phyloP scores from a whole-genome alignment of 1,284 basidiomycete genomes.

The Athelia sp. region DNA sequence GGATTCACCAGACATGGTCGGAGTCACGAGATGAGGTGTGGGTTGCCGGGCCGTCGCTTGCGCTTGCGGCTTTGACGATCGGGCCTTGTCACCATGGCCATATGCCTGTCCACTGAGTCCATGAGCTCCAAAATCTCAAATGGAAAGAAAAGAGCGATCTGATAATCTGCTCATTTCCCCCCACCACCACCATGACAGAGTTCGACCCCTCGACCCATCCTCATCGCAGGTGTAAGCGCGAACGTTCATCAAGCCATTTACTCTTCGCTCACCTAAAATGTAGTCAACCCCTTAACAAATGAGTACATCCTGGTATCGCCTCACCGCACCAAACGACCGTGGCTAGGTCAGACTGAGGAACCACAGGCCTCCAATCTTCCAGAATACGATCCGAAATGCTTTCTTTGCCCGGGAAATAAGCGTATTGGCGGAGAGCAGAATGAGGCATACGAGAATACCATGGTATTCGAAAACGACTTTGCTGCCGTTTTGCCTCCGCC shows the following conservation, averaged over 20 bases:
- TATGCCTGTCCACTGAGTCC: too few species aligned
- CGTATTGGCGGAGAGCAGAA: slow-evolving; percentile 77
- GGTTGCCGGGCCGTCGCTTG: too few species aligned
- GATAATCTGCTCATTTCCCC: not conserved
- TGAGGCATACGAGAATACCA: slow-evolving; percentile 66
- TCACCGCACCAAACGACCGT: slow-evolving; percentile 78
- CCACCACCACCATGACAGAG: slow-evolving; percentile 34
- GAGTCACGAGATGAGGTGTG: too few species aligned
- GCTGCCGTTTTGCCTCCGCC: slow-evolving; percentile 73
- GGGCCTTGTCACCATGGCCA: too few species aligned
- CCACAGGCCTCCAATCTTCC: slow-evolving; percentile 53
- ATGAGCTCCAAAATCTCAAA: not conserved
- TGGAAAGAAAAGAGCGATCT: not conserved
- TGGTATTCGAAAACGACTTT: slow-evolving; percentile 83
- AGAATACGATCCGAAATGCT: slow-evolving; percentile 76
- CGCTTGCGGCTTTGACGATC: too few species aligned
- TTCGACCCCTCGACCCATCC: slow-evolving; percentile 68
- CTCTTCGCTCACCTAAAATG: slow-evolving; percentile 11
- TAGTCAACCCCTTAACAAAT: slow-evolving; percentile 75
- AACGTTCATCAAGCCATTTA: not conserved
- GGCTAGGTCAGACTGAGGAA: slow-evolving; percentile 81
- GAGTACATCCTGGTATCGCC: slow-evolving; percentile 84
- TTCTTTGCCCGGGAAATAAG: slow-evolving; percentile 86
- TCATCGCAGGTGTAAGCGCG: slow-evolving; percentile 62
- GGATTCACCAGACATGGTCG: slow-evolving; percentile 12